phyloP scores from a whole-genome alignment of 1,284 basidiomycete genomes.

The Apiotrichum siamense region DNA sequence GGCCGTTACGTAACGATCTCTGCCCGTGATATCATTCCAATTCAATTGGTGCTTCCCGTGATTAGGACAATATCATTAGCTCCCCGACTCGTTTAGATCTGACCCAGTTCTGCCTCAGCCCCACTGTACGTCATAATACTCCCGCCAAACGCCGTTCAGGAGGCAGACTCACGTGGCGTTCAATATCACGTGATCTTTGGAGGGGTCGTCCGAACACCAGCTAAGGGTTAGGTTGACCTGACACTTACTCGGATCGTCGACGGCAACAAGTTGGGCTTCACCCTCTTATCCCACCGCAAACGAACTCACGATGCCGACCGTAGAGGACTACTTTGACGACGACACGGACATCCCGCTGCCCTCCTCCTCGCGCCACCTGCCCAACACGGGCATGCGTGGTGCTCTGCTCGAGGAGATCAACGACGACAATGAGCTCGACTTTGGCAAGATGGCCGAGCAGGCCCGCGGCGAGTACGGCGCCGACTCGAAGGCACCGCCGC shows the following conservation, averaged over 20 bases:
- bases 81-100: too few relatives aligned
- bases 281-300: neutral
- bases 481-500: constrained; percentile 27
- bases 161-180: too few relatives aligned
- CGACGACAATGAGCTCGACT: constrained; percentile 46
- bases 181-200: too few relatives aligned
- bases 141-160: too few relatives aligned
- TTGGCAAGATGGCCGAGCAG: constrained; percentile 49
- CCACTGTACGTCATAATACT: too few relatives aligned
- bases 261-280: neutral
- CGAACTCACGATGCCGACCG: constrained; percentile 38
- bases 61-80: too few relatives aligned
- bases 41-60: too few relatives aligned
- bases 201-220: too few relatives aligned
- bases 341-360: constrained; percentile 65
- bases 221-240: too few relatives aligned
- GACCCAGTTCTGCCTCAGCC: too few relatives aligned
- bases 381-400: constrained; percentile 61
- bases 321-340: constrained; percentile 64
- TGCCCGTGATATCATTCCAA: too few relatives aligned
- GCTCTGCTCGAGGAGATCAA: constrained; percentile 68
- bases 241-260: neutral
- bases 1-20: too few relatives aligned
- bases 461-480: constrained; percentile 45
- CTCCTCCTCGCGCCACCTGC: constrained; percentile 55